Percentiles rank a stretch among this genome's conserved stretches.
These are phyloP conservation scores for Adansonia madagascariensis DNA, from an alignment of 441 rosid species.

Conservation along the genomic window DNA sequence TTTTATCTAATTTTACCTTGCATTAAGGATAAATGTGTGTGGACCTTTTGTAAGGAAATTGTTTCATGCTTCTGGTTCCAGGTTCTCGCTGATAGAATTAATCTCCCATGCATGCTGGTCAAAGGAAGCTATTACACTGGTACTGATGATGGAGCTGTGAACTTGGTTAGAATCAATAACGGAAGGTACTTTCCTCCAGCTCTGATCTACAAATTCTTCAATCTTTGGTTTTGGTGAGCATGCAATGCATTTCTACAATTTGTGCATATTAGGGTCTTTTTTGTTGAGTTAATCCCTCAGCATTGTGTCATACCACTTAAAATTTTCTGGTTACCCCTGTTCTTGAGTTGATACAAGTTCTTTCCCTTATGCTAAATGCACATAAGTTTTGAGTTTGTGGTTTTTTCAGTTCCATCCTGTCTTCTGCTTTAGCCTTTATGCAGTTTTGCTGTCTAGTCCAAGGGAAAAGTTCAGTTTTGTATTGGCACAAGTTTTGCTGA, in stretches of 20 bases:
- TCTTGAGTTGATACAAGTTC: not conserved
- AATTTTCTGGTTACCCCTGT: not conserved
- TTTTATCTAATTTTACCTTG: not conserved
- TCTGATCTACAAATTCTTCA: constrained; percentile 23
- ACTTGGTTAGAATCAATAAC: constrained; percentile 68
- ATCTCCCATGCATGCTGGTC: constrained; percentile 91
- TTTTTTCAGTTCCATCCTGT: not conserved
- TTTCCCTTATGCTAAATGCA: not conserved
- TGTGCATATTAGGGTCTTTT: not conserved
- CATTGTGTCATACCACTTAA: not conserved
- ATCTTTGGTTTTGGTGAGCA: constrained; percentile 13
- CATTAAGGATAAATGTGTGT: constrained; percentile 1
- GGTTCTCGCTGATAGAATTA: constrained; percentile 92
- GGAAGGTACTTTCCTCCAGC: constrained; percentile 61
- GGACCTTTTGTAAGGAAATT: constrained; percentile 18
- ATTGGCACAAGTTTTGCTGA: constrained; percentile 21
- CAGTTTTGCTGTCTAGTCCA: constrained; percentile 18
- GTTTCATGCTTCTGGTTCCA: constrained; percentile 41
- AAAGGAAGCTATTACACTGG: constrained; percentile 98
- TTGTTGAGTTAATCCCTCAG: not conserved
- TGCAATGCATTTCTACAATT: constrained; percentile 5
- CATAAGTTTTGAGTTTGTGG: not conserved
- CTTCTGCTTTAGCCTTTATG: constrained; percentile 1
- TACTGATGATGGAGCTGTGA: constrained; percentile 97
- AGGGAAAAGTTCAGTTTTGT: constrained; percentile 12